Conservation (phyloP, 2,329 filamentous ascomycete species). For the Ascochyta fabae region DNA sequence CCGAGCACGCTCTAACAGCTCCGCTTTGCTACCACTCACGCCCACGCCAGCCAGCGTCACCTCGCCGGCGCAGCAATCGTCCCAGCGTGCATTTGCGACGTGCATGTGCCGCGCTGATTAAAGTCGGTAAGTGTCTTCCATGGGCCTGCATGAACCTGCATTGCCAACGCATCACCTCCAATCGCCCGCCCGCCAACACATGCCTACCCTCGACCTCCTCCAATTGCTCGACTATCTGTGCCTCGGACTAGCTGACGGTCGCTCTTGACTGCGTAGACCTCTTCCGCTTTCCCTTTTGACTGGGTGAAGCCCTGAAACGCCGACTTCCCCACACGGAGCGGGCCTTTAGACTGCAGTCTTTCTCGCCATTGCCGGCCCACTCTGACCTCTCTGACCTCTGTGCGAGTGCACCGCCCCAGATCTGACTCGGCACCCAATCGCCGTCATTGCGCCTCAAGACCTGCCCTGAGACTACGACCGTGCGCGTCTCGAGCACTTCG, state of each 20-base stretch:
- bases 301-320: slow-evolving; percentile 44
- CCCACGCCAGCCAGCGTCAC: slow-evolving; percentile 26
- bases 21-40: not conserved
- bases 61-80: slow-evolving; percentile 32
- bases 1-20: slow-evolving; percentile 23
- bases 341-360: slow-evolving; percentile 38
- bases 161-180: slow-evolving; percentile 54
- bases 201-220: slow-evolving; percentile 43
- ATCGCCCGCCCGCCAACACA: slow-evolving; percentile 50
- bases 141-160: slow-evolving; percentile 50
- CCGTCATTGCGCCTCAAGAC: slow-evolving; percentile 39
- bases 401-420: slow-evolving; percentile 44
- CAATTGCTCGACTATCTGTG: slow-evolving; percentile 46
- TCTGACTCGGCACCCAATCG: slow-evolving; percentile 33
- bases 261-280: slow-evolving; percentile 41
- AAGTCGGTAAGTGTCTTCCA: slow-evolving; percentile 46
- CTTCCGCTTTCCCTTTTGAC: slow-evolving; percentile 39
- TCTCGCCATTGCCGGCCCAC: slow-evolving; percentile 24
- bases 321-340: slow-evolving; percentile 46
- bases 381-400: slow-evolving; percentile 24
- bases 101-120: slow-evolving; percentile 43
- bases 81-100: slow-evolving; percentile 39
- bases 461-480: slow-evolving; percentile 39
- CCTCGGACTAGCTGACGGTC: slow-evolving; percentile 45
- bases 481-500: slow-evolving; percentile 40